phyloP scores from a whole-genome alignment of 2,329 filamentous ascomycete species.

The Colletotrichum navitas region DNA sequence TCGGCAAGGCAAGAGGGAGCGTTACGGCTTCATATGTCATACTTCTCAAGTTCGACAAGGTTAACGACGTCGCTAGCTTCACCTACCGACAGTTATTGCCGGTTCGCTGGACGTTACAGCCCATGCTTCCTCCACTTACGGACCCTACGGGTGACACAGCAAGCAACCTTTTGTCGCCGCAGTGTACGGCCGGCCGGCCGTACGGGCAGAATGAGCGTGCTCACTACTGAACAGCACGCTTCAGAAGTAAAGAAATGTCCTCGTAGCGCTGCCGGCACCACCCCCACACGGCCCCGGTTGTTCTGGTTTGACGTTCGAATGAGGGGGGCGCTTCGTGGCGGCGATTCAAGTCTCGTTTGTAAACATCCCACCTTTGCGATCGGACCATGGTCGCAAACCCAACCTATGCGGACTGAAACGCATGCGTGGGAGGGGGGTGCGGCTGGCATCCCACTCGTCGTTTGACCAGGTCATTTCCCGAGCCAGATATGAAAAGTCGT shows the following conservation, averaged over 20 bases:
- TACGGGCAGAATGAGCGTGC: background rate
- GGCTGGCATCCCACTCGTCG: background rate
- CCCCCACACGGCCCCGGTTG: background rate
- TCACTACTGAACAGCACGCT: background rate
- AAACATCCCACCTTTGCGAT: background rate
- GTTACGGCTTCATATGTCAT: background rate
- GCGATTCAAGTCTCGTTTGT: background rate
- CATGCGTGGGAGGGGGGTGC: background rate
- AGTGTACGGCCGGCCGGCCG: background rate
- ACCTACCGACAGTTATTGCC: constrained; percentile 5
- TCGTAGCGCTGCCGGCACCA: background rate
- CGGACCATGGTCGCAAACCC: background rate
- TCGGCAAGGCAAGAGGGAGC: background rate
- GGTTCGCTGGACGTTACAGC: background rate
- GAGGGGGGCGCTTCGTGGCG: no score
- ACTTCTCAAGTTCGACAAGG: constrained; percentile 1
- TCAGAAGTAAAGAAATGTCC: background rate
- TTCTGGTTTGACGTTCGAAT: background rate
- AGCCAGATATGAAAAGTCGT: no score
- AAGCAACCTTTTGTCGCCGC: background rate
- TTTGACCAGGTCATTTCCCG: background rate
- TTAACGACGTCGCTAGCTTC: constrained; percentile 1
- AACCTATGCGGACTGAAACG: background rate
- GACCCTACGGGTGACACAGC: background rate
- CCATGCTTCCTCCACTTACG: background rate